Evolutionary conservation across 139 green algal genomes (phyloP).

Genomic region (Tetradesmus obliquus): DNA sequence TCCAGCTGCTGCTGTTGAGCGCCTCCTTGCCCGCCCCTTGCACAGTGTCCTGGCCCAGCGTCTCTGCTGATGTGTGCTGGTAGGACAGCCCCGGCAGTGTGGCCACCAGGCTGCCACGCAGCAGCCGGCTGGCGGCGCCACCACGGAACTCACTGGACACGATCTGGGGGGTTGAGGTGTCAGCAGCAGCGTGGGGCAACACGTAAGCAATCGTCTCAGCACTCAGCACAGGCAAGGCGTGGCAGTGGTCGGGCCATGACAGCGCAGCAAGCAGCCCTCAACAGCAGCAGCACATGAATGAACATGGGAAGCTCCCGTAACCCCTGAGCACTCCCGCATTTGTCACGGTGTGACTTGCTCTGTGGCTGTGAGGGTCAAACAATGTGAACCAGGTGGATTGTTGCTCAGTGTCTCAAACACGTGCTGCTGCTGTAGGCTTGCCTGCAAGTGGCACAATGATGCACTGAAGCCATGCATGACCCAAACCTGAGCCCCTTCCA

Average conservation of each 20-base stretch:
- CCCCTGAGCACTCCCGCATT: too few species aligned
- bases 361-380: not conserved
- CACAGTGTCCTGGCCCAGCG: not conserved
- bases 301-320: too few species aligned
- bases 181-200: not conserved
- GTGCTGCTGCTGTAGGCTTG: not conserved
- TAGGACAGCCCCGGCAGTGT: constrained; percentile 21
- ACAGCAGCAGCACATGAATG: too few species aligned
- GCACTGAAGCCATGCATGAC: not conserved
- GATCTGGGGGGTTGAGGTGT: not conserved
- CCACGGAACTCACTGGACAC: constrained; percentile 25
- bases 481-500: not conserved
- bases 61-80: constrained; percentile 32
- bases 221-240: not conserved
- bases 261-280: not conserved
- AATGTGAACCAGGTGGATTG: too few species aligned
- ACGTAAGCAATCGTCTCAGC: not conserved
- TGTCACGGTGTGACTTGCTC: not conserved
- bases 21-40: not conserved
- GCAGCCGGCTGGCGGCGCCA: constrained; percentile 22
- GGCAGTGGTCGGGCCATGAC: not conserved
- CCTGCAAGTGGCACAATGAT: not conserved
- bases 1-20: constrained; percentile 20
- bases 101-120: constrained; percentile 25
- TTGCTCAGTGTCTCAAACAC: not conserved